These are phyloP conservation scores for Fusarium aywerte DNA, from an alignment of 2,329 filamentous ascomycete genomes.

Conservation along the genomic window DNA sequence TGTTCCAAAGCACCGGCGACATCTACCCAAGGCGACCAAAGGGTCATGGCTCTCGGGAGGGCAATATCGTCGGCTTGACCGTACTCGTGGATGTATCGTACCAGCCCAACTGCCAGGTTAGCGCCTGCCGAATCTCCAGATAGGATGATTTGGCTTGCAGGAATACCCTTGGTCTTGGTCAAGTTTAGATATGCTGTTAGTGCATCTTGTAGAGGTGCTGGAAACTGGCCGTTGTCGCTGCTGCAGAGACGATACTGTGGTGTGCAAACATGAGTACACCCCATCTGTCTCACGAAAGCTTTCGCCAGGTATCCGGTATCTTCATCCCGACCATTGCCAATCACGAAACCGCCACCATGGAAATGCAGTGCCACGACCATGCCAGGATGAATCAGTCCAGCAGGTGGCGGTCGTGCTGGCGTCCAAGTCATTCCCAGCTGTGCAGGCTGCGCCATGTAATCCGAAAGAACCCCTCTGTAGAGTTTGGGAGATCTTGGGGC, in stretches of 20 bases:
- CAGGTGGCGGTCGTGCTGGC: conserved; percentile 26
- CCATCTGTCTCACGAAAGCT: conserved; percentile 28
- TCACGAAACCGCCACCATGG: conserved; percentile 36
- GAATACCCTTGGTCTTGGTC: conserved; percentile 18
- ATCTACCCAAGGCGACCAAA: conserved; percentile 41
- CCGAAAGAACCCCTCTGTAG: conserved; percentile 22
- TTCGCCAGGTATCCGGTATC: conserved; percentile 34
- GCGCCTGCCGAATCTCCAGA: conserved; percentile 39
- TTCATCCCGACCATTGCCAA: conserved; percentile 37
- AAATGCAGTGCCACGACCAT: conserved; percentile 34
- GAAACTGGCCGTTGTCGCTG: conserved; percentile 31
- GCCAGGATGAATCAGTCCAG: conserved; percentile 10
- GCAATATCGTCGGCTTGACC: conserved; percentile 27
- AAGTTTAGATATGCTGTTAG: conserved; percentile 32
- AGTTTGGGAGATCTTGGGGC: conserved; percentile 27
- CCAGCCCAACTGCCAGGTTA: conserved; percentile 28
- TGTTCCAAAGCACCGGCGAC: conserved; percentile 32
- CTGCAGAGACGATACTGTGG: conserved; percentile 39
- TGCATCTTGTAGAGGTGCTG: conserved; percentile 36
- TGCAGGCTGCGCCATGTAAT: conserved; percentile 13
- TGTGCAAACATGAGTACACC: conserved; percentile 39
- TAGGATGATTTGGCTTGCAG: conserved; percentile 28
- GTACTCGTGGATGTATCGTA: conserved; percentile 36
- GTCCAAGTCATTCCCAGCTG: conserved; percentile 40
- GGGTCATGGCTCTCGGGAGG: conserved; percentile 26